Evolutionary conservation across 345 rosid species (phyloP), one percentile per base, ranked within the genome.

Genomic region (Chamaenerion angustifolium): DNA sequence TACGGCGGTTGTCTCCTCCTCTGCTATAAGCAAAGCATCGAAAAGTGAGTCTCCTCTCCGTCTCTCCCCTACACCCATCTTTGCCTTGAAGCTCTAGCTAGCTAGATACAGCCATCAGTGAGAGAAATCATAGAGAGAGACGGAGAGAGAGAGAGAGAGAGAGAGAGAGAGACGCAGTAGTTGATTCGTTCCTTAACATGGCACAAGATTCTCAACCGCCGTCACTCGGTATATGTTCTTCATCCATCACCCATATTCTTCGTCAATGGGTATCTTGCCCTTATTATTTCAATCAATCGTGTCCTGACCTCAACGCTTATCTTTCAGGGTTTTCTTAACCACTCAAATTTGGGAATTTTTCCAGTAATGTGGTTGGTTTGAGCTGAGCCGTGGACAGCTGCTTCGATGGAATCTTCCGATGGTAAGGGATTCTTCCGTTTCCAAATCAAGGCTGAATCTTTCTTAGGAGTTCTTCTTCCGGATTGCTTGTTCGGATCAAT

Each of bases 321-420:
- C 8, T 35, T 19, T 48, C 27, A 12, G 27, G 51, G 51, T 7
- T 46, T 46, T 16, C 21, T 46, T 23, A 12, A 31, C 37, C 37
- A 31, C 37, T 31, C 37, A 31, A 31, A 31, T 4, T 31, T 31
- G 37, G 37, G 37, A 31, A 31, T 31, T 31, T 31, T n/a, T 31
- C 3, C 37, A 18, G 14, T 10, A n/a, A 15, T 48, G 23, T 35
- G 11, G 37, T 48, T 45, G 48, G 3, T 6, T 15, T 5, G 23
- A 23, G 23, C 51, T 48, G 51, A 35, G 15, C 13, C 7, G n/a
- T 10, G 40, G 37, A 48, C 37, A 27, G 13, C 51, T 48, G 37
- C 27, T 48, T 48, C 51, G 9, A 48, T 48, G 51, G 51, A 18
- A 21, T 48, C 51, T 48, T 48, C 51, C 27, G 40, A 48, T 12